These are phyloP conservation scores for Fusarium humuli DNA, from an alignment of 2,329 filamentous ascomycete genomes.

Conservation along the genomic window DNA sequence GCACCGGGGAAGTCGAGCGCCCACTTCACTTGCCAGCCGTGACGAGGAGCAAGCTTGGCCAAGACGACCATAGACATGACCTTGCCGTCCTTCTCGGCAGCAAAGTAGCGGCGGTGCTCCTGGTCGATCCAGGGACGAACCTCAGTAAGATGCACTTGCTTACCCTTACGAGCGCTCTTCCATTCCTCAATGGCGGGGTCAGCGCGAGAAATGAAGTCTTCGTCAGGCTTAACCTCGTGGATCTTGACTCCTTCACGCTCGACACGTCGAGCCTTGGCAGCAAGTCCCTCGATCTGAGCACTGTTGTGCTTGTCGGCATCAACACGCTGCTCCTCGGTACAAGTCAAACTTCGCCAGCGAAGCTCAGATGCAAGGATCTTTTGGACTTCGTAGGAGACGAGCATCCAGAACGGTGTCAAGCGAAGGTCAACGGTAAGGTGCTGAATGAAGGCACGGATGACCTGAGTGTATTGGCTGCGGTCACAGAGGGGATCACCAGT, in stretches of 20 bases:
- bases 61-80: constrained; percentile 84
- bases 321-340: constrained; percentile 88
- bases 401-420: constrained; percentile 88
- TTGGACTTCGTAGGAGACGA: constrained; percentile 83
- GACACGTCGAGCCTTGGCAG: constrained; percentile 82
- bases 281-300: constrained; percentile 57
- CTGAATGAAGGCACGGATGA: constrained; percentile 79
- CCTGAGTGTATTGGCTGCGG: constrained; percentile 76
- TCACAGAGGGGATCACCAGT: constrained; percentile 92
- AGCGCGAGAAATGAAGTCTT: constrained; percentile 75
- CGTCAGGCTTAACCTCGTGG: constrained; percentile 75
- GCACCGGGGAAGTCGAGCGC: constrained; percentile 91
- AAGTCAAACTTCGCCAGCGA: constrained; percentile 89
- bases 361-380: constrained; percentile 82
- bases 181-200: constrained; percentile 82
- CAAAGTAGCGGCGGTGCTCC: constrained; percentile 87
- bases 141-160: constrained; percentile 89
- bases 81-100: constrained; percentile 78
- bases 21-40: constrained; percentile 96
- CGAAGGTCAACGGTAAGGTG: constrained; percentile 76
- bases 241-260: constrained; percentile 88
- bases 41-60: constrained; percentile 80
- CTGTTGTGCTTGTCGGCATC: constrained; percentile 77
- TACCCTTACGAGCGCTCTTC: constrained; percentile 82
- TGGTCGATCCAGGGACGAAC: constrained; percentile 89